phyloP scores from a whole-genome alignment of 441 rosid species.

The Euphorbia celastroides region DNA sequence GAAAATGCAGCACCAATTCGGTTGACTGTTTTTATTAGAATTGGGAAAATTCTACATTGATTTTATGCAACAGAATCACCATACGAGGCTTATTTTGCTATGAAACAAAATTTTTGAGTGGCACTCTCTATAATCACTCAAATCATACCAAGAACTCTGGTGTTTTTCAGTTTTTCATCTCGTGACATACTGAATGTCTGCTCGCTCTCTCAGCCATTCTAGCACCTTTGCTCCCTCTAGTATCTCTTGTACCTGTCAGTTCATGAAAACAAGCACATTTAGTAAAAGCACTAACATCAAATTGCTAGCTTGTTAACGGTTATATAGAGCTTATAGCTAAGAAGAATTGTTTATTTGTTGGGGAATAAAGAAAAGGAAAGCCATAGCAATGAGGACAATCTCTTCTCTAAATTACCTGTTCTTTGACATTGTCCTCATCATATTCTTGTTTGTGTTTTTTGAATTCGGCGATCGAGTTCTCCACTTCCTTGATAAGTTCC shows the following conservation, averaged over 20 bases:
- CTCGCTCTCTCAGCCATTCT: conserved; percentile 81
- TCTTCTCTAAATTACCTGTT: conserved; percentile 79
- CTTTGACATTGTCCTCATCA: conserved; percentile 66
- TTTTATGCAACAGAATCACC: not conserved
- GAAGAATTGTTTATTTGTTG: too few species aligned
- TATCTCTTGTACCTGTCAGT: conserved; percentile 72
- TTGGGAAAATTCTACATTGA: not conserved
- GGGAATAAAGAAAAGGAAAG: not conserved
- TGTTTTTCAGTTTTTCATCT: conserved; percentile 30
- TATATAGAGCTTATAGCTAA: not conserved
- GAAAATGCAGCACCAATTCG: not conserved
- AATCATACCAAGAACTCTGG: not conserved
- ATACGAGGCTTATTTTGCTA: not conserved
- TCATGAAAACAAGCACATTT: not conserved
- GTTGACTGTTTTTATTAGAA: not conserved
- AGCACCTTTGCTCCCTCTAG: conserved; percentile 95
- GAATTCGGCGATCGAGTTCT: conserved; percentile 73
- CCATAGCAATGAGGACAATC: not conserved
- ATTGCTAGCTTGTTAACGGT: not conserved
- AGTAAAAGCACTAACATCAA: not conserved
- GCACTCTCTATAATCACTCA: not conserved
- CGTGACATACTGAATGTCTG: conserved; percentile 60
- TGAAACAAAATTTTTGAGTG: conserved; percentile 6
- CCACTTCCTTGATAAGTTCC: conserved; percentile 82
- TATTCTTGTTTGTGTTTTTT: conserved; percentile 79